phyloP scores from a whole-genome alignment of 78 protist genomes.

The Acrasis kona region DNA sequence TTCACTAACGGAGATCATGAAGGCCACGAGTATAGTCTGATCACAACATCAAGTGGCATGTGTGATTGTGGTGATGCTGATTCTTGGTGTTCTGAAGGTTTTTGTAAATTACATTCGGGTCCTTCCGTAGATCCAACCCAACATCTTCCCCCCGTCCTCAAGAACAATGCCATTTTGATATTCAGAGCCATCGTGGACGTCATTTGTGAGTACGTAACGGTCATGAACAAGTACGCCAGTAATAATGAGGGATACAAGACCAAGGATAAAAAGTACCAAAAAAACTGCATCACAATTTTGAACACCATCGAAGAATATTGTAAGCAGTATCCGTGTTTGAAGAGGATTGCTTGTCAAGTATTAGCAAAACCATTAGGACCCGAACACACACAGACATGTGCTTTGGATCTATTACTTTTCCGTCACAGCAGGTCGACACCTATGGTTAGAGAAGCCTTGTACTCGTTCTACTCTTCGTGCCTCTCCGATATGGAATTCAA shows the following conservation, averaged over 20 bases:
- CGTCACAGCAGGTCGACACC: not conserved
- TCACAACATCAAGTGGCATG: slow-evolving; percentile 48
- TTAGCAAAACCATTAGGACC: not conserved
- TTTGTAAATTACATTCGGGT: slow-evolving; percentile 1
- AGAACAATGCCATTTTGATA: too few species aligned
- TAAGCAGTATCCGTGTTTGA: not conserved
- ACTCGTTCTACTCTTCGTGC: not conserved
- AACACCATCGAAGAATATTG: too few species aligned
- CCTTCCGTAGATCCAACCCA: too few species aligned
- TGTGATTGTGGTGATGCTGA: slow-evolving; percentile 3
- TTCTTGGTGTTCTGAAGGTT: not conserved
- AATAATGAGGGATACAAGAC: too few species aligned
- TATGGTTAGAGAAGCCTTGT: not conserved
- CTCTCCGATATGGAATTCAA: not conserved
- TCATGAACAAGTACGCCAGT: too few species aligned
- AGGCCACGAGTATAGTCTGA: slow-evolving; percentile 66
- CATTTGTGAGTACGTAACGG: too few species aligned
- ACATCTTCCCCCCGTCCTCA: too few species aligned
- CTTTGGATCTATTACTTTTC: not conserved
- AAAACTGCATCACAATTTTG: too few species aligned
- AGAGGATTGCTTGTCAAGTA: not conserved
- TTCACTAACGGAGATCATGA: slow-evolving; percentile 59
- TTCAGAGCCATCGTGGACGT: too few species aligned
- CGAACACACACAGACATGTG: not conserved
- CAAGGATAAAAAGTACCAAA: too few species aligned